These are phyloP conservation scores for Colletotrichum musicola DNA, from an alignment of 2,329 filamentous ascomycete species.

Conservation along the genomic window DNA sequence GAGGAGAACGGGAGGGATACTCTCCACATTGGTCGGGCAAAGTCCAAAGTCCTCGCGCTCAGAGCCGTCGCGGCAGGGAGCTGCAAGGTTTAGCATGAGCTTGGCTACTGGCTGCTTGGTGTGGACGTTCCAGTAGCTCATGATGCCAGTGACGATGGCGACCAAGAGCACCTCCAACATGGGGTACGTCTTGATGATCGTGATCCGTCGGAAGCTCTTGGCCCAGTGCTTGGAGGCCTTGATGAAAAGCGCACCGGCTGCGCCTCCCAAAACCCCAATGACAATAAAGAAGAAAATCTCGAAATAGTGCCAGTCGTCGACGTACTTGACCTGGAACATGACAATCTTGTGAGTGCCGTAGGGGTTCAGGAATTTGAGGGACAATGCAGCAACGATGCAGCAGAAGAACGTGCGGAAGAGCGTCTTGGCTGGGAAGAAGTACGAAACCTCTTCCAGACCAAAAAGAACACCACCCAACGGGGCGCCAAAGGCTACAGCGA, in stretches of 20 bases:
- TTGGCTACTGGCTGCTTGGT: slow-evolving; percentile 92
- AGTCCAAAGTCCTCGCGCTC: slow-evolving; percentile 77
- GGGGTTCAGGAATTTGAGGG: slow-evolving; percentile 93
- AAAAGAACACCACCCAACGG: slow-evolving; percentile 91
- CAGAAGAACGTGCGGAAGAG: slow-evolving; percentile 98
- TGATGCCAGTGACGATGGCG: slow-evolving; percentile 83
- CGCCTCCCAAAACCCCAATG: slow-evolving; percentile 88
- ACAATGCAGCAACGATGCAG: slow-evolving; percentile 92
- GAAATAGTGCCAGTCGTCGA: slow-evolving; percentile 93
- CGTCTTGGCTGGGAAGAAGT: slow-evolving; percentile 98
- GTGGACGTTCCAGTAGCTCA: slow-evolving; percentile 94
- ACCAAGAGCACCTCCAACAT: slow-evolving; percentile 91
- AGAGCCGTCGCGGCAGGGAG: slow-evolving; percentile 80
- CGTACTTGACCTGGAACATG: slow-evolving; percentile 92
- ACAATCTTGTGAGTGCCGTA: slow-evolving; percentile 98
- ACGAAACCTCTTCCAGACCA: slow-evolving; percentile 93
- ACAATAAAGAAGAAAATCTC: slow-evolving; percentile 87
- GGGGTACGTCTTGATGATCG: slow-evolving; percentile 83
- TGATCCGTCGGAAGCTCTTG: slow-evolving; percentile 84
- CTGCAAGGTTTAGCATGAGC: slow-evolving; percentile 89
- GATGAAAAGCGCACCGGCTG: slow-evolving; percentile 91
- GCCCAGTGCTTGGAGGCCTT: slow-evolving; percentile 95
- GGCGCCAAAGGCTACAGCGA: slow-evolving; percentile 94
- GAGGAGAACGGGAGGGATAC: slow-evolving; percentile 82
- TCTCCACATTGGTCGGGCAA: slow-evolving; percentile 78